Base-by-base conservation (phyloP, 176 grass and related monocot genomes). In the Tuctoria greenei region DNA sequence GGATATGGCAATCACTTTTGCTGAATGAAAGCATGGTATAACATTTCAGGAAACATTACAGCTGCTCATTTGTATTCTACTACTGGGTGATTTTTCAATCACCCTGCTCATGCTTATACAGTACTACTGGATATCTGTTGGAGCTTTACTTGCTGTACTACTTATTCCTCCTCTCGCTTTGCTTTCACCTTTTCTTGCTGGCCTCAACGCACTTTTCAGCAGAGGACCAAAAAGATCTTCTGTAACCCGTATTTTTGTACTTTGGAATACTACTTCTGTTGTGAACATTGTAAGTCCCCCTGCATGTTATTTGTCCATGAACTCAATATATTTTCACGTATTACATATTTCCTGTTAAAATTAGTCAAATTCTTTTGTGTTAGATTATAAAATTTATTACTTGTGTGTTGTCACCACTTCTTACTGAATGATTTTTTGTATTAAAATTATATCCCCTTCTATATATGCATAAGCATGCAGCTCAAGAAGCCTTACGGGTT, bases 41-140 rank as follows among this genome's bases (percentile, higher is more conserved):
- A 84, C 74, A 84, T 86, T 87, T 87, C 91, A 99, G 95, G 95
- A 99, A 84, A 84, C 76, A 17, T 73, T 92, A 82, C 89, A 99
- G 69, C 55, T 95, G 59, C 65, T 95, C 37, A 90, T 99, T 23
- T 99, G 84, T 92, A 84, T 91, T 74, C 21, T 99, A 82, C 85
- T 99, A 44, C 64, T 99, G 80, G 91, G 84, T 82, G 95, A 99
- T 90, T 95, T 92, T 84, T 79, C 87, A 10, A 81, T 92, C 56
- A 99, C 95, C 52, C 35, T 99, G 36, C 87, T 99, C 73, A 95
- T 86, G 86, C 89, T 99, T 51, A 76, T 99, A 70, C 89, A 99
- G 15, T 99, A 90, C 54, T 99, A 99, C 74, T 99, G 95, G 95
- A 95, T 99, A 69, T 99, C 91, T 16, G 67, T 99, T 35, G 95